A percentile compares a stretch with the other conserved stretches of the same genome.
Conservation (phyloP, 1,139 yeast species). For the Wickerhamiella pararugosa region DNA sequence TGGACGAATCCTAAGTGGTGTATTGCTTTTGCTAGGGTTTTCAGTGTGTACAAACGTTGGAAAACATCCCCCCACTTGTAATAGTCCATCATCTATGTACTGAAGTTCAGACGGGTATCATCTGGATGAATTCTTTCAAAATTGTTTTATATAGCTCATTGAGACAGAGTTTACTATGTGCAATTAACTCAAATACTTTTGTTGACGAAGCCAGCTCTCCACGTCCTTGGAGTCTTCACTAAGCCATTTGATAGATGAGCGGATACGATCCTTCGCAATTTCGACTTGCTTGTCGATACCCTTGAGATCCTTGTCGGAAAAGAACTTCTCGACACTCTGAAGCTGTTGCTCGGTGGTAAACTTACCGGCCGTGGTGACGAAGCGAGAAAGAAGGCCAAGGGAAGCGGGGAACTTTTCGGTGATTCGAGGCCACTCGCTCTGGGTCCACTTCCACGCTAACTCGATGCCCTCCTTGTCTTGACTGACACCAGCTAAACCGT, state of each 20-base stretch:
- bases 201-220: constrained; percentile 27
- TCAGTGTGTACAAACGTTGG: no score
- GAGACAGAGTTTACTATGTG: no score
- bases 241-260: constrained; percentile 51
- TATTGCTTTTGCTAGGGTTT: no score
- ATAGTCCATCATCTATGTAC: no score
- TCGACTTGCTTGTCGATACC: constrained; percentile 64
- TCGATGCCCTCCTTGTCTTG: constrained; percentile 46
- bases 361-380: constrained; percentile 46
- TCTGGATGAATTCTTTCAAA: no score
- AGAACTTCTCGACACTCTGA: constrained; percentile 43
- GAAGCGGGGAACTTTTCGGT: constrained; percentile 63
- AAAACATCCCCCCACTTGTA: no score
- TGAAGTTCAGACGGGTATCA: no score
- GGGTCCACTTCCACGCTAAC: constrained; percentile 65
- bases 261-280: constrained; percentile 52
- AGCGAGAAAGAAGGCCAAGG: constrained; percentile 59
- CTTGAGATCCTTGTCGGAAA: constrained; percentile 43
- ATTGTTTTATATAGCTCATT: no score
- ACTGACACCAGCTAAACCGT: constrained; percentile 59
- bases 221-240: constrained; percentile 45
- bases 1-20: no score
- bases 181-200: constrained; percentile 1
- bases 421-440: constrained; percentile 56
- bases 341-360: constrained; percentile 50